Evolutionary conservation across 768 basidiomycete species (phyloP), one percentile per base, ranked within the genome.

Genomic region (Royoungia palumana): DNA sequence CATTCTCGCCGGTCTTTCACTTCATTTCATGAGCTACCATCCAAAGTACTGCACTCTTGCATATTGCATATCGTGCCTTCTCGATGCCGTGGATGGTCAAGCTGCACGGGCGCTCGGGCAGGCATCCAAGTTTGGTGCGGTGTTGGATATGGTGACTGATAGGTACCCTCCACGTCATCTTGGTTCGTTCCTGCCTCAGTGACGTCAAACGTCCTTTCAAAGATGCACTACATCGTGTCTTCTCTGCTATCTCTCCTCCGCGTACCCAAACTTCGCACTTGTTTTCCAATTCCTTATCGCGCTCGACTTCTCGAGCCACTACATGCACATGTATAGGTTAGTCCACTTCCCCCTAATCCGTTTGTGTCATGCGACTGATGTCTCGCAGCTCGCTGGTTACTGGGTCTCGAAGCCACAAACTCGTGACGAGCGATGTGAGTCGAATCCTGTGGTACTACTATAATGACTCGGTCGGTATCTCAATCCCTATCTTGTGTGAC

Each of bases 271-370:
- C n/a, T 90, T 75, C 54, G 89, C 94, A 4, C 72, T 95, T 28
- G 60, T 84, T 42, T 97, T 99, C 75, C 93, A 96, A 70, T 87
- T 90, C 72, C 81, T 99, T 53, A 99, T 99, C 70, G 83, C 94
- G 1, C 81, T 99, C 49, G 96, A 99, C 68, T 99, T 99, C 67
- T 87, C 89, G 59, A 95, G 92, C 58, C 96, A 98, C 70, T 98
- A 98, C 71, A 97, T 98, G 83, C 96, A 98, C 69, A 99, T 98
- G 96, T 96, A 97, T 69, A 96, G 95, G 95, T 94, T 60, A 57
- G 41, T 20, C 32, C 5, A 3, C 22, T 11, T 11, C 19, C 13
- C 8, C 19, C 22, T 25, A 19, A 6, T 32, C 22, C 32, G 9
- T 16, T 12, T 13, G 9, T 13, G 14, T 30, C 8, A 11, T 11